Evolutionary conservation across 768 basidiomycete species (phyloP).

Genomic region (Auriscalpium orientale): DNA sequence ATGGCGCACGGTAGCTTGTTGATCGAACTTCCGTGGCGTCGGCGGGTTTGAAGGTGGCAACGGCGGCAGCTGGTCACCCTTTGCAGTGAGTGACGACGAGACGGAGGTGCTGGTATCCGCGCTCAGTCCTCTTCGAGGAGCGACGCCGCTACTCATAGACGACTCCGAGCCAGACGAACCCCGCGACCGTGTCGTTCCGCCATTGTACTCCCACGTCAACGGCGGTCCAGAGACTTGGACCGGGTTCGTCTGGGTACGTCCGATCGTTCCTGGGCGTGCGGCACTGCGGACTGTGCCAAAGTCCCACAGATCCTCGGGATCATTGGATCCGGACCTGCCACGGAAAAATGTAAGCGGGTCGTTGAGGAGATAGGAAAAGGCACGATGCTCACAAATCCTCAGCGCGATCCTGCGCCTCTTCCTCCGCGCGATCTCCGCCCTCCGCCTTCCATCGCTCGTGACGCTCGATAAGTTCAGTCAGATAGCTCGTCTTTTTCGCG

Average conservation of each 20-base stretch:
- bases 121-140: slow-evolving; percentile 17
- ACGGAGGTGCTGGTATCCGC: slow-evolving; percentile 20
- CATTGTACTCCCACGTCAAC: slow-evolving; percentile 76
- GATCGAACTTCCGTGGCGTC: slow-evolving; percentile 33
- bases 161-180: slow-evolving; percentile 32
- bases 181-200: slow-evolving; percentile 24
- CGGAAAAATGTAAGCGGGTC: neutral
- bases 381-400: slow-evolving; percentile 52
- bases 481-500: slow-evolving; percentile 90
- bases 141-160: slow-evolving; percentile 28
- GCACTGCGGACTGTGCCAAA: slow-evolving; percentile 91
- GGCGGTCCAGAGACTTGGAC: slow-evolving; percentile 58
- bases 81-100: slow-evolving; percentile 38
- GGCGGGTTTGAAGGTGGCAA: slow-evolving; percentile 30
- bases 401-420: slow-evolving; percentile 54
- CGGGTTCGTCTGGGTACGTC: slow-evolving; percentile 48
- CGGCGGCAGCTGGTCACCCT: slow-evolving; percentile 52
- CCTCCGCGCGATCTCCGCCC: slow-evolving; percentile 69
- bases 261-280: slow-evolving; percentile 44
- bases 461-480: slow-evolving; percentile 93
- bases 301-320: slow-evolving; percentile 89
- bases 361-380: neutral
- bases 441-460: slow-evolving; percentile 91
- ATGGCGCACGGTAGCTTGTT: slow-evolving; percentile 67
- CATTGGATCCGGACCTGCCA: slow-evolving; percentile 45